Conservation (phyloP, 78 protist genomes). For the Chrysochromulina tobinii region DNA sequence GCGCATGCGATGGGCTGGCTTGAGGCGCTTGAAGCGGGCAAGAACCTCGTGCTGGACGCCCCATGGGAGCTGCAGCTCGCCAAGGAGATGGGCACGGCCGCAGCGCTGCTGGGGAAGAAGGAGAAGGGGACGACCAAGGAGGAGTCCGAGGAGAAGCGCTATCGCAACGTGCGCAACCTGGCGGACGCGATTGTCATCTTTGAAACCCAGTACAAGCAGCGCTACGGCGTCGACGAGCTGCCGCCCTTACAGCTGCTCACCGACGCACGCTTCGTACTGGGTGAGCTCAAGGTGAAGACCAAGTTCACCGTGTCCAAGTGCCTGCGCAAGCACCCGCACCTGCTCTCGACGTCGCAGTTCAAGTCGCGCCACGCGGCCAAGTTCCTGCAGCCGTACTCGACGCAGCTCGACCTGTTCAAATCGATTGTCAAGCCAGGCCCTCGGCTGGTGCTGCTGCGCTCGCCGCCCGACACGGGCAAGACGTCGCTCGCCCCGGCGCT, state of each 20-base stretch:
- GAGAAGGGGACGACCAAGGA: neutral
- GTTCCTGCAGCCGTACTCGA: constrained; percentile 21
- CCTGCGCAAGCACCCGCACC: constrained; percentile 14
- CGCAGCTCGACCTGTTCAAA: neutral
- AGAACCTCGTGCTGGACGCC: neutral
- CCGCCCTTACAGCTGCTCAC: neutral
- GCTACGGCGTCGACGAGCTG: neutral
- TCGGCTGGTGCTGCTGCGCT: neutral
- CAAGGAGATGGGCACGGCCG: neutral
- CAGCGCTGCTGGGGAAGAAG: neutral
- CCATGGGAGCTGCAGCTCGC: constrained; percentile 33
- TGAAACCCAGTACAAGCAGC: neutral
- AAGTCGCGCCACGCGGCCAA: neutral
- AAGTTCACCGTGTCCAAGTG: neutral
- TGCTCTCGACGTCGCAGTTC: neutral
- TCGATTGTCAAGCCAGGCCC: neutral
- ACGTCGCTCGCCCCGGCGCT: neutral
- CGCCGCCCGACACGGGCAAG: constrained; percentile 17
- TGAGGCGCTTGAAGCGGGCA: constrained; percentile 12
- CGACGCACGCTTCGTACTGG: constrained; percentile 19
- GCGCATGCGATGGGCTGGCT: constrained; percentile 11
- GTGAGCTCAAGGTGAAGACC: neutral
- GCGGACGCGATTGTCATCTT: neutral
- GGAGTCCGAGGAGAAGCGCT: neutral
- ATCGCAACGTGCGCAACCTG: neutral